Evolutionary conservation across 177 flowering plant species (phyloP).

Genomic region (Telopea speciosissima): DNA sequence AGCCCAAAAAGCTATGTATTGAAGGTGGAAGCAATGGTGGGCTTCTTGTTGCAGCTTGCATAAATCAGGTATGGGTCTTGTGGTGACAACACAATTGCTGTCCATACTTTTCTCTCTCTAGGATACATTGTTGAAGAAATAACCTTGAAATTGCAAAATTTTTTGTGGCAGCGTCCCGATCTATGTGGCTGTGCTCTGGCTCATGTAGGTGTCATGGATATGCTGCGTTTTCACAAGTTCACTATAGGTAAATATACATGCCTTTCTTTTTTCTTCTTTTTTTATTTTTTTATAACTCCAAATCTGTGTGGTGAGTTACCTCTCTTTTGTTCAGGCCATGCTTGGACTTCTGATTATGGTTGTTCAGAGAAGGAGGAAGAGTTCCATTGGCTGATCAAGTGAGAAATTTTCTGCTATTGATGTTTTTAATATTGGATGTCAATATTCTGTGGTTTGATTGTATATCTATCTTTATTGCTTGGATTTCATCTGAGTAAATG

Average conservation of each 20-base stretch:
- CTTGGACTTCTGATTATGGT: slow-evolving; percentile 96
- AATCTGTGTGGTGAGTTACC: slow-evolving; percentile 3
- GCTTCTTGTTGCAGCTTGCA: slow-evolving; percentile 88
- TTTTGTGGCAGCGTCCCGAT: slow-evolving; percentile 77
- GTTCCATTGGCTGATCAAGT: slow-evolving; percentile 92
- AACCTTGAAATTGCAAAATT: neutral
- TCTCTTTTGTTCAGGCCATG: slow-evolving; percentile 60
- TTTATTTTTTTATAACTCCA: neutral
- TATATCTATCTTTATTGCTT: no score
- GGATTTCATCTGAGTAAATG: no score
- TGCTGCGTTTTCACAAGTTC: slow-evolving; percentile 95
- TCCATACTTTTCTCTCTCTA: neutral
- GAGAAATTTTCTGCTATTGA: slow-evolving; percentile 10
- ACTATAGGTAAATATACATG: slow-evolving; percentile 64
- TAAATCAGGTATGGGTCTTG: slow-evolving; percentile 62
- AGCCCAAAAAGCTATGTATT: slow-evolving; percentile 71
- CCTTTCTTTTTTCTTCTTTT: neutral
- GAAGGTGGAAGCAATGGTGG: slow-evolving; percentile 99
- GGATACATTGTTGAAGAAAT: neutral
- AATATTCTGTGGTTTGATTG: no score
- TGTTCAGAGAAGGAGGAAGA: slow-evolving; percentile 95
- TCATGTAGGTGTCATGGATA: slow-evolving; percentile 99
- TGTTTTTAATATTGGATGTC: no score
- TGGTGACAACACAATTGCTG: neutral
- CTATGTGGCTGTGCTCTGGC: slow-evolving; percentile 98